Evolutionary conservation across 805 yeast species (phyloP), one percentile per base, ranked within the genome.

Genomic region (Sugiyamaella smithiae): DNA sequence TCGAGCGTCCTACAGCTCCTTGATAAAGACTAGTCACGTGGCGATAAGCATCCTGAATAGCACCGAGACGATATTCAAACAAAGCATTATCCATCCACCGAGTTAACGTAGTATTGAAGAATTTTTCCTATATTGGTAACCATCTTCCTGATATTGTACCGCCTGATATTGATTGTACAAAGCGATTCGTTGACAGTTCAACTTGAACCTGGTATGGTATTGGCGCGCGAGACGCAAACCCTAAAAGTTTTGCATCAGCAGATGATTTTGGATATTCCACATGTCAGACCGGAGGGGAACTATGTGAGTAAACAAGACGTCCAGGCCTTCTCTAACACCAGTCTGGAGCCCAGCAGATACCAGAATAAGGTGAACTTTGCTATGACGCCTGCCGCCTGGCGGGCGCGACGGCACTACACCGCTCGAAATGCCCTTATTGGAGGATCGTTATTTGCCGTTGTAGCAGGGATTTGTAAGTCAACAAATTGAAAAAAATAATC

Each of bases 301-400:
- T 19, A 23, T 37, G 41, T 37, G n/a, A 37, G 41, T 22, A 36
- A 22, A 19, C 40, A 37, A 20, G 7, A 6, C 8, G 24, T n/a
- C n/a, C 38, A 29, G 7, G 8, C 8, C 8, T 6, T 29, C n/a
- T n/a, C n/a, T n/a, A n/a, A n/a, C n/a, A 12, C 43, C 19, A 57
- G 62, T 42, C 20, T 58, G 33, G 48, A 47, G 53, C 71, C 69
- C 19, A 72, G 78, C 2, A 72, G 67, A 43, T 77, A 79, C 62
- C 78, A 76, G 46, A 87, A 85, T 66, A 84, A 81, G 31, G 70
- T 72, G 55, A 85, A 90, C 28, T 84, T 79, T 68, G 84, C 84
- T 62, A 89, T 89, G 91, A 87, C 97, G 1, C 96, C 96, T 12
- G 96, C 97, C 4, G 81, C 91, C 75, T 74, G 88, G 57, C 76